Base-by-base conservation (phyloP, 345 rosid genomes). In the Moringa oleifera region DNA sequence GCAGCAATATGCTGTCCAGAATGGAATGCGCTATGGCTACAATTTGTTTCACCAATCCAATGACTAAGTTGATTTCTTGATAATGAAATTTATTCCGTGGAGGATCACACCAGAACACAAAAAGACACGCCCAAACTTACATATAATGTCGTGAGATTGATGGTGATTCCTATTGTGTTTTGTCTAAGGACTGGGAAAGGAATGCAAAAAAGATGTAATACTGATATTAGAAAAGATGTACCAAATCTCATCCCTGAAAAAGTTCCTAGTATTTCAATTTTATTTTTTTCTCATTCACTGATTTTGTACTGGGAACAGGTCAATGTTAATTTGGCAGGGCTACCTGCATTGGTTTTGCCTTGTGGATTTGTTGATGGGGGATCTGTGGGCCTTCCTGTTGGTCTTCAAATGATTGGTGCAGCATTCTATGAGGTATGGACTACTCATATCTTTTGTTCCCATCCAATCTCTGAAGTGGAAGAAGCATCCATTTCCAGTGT, bases 401-500 rank as follows among this genome's bases (percentile, higher is more conserved):
- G 97, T 73, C 89, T 89, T 79, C 98, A 89, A 75, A 87, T 92
- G 86, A 85, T 89, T 49, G 95, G 98, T 70, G 77, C 90, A 23
- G 90, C 95, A 51, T 89, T 89, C 76, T 88, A 85, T 68, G 95
- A 92, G 96, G 96, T 92, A 56, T 51, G 54, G 51, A 4, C 20
- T 18, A 18, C 20, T 51, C n/a, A 0, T 18, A 6, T 2, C 13
- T 2, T 51, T 20, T 6, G 1, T n/a, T 18, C 54, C 54, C 1
- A 41, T 41, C 6, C 1, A 41, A 41, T 1, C 13, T 1, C 1
- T 19, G 1, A 53, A 33, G 5, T 33, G 4, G 58, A 25, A 22
- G 7, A 55, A 28, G 28, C 36, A 28, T 23, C 59, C 18, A 4
- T 25, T 55, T 23, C 25, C 24, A 20, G 11, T 15, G 25, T 53